These are phyloP conservation scores for Geotrichum aggregatum DNA, from an alignment of 1,139 yeast genomes.

Conservation along the genomic window DNA sequence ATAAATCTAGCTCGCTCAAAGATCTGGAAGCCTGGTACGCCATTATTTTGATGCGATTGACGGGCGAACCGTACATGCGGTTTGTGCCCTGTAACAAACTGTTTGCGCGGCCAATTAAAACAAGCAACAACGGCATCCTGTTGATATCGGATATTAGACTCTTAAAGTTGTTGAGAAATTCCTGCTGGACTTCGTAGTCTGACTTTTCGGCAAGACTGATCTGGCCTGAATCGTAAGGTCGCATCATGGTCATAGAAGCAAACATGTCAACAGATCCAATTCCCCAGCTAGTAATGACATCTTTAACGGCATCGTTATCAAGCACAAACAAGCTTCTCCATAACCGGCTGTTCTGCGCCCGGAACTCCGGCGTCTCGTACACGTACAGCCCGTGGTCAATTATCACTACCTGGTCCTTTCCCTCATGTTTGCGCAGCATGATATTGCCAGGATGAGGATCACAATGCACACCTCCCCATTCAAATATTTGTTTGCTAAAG, in stretches of 20 bases:
- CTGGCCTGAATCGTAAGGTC: slow-evolving; percentile 39
- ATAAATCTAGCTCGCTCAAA: slow-evolving; percentile 5
- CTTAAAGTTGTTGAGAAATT: slow-evolving; percentile 42
- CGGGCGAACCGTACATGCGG: slow-evolving; percentile 64
- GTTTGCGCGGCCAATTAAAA: slow-evolving; percentile 67
- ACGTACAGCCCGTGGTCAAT: slow-evolving; percentile 75
- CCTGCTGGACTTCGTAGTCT: slow-evolving; percentile 38
- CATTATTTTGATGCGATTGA: slow-evolving; percentile 61
- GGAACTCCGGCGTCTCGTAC: slow-evolving; percentile 48
- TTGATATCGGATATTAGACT: slow-evolving; percentile 57
- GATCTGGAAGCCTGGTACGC: slow-evolving; percentile 50
- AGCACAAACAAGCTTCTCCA: slow-evolving; percentile 62
- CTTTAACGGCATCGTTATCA: slow-evolving; percentile 47
- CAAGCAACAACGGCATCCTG: slow-evolving; percentile 61
- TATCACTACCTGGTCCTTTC: slow-evolving; percentile 55
- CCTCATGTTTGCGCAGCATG: slow-evolving; percentile 46
- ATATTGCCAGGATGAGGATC: slow-evolving; percentile 85
- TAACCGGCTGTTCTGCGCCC: slow-evolving; percentile 53
- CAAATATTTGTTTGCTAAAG: slow-evolving; percentile 65
- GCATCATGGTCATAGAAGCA: slow-evolving; percentile 55
- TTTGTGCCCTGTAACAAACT: slow-evolving; percentile 70
- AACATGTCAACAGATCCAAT: slow-evolving; percentile 62
- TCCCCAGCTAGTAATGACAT: slow-evolving; percentile 62
- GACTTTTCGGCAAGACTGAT: not conserved
- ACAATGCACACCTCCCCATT: slow-evolving; percentile 73